Evolutionary conservation across 208 protist genomes (phyloP).

Genomic region (Trypanosoma mega): DNA sequence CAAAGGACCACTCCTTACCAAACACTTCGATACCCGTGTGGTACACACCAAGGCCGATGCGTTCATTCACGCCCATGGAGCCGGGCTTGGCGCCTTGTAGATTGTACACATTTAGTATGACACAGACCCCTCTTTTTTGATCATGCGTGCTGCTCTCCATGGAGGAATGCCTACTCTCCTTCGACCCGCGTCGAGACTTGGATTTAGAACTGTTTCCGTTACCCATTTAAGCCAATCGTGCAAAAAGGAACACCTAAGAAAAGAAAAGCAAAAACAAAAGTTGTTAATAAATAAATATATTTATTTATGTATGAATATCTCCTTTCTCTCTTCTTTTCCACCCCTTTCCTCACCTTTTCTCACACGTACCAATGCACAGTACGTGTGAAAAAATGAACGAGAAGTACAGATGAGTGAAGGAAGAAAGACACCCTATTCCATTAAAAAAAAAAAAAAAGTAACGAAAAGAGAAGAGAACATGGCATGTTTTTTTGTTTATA

Average conservation of each 20-base stretch:
- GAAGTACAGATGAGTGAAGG: too few species aligned
- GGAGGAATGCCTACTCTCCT: background rate
- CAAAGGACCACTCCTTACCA: conserved; percentile 59
- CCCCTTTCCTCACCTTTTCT: too few species aligned
- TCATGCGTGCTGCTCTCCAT: background rate
- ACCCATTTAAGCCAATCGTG: background rate
- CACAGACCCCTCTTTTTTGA: background rate
- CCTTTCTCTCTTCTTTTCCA: too few species aligned
- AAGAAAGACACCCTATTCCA: too few species aligned
- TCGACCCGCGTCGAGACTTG: background rate
- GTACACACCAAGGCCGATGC: conserved; percentile 57
- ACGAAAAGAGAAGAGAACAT: too few species aligned
- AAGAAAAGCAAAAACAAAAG: background rate
- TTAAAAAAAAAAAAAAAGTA: conserved; percentile 22
- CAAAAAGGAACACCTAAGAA: conserved; percentile 1
- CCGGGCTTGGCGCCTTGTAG: conserved; percentile 9
- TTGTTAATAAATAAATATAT: too few species aligned
- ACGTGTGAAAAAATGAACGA: too few species aligned
- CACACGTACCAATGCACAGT: too few species aligned
- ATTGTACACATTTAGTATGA: conserved; percentile 32
- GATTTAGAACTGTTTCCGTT: too few species aligned
- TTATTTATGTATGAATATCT: too few species aligned
- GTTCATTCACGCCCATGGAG: conserved; percentile 1
- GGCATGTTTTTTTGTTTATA: too few species aligned
- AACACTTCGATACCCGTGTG: conserved; percentile 76